Percentiles rank a stretch among this genome's conserved stretches.
These are phyloP conservation scores for Sphaceloma murrayae DNA, from an alignment of 2,329 filamentous ascomycete genomes.

Conservation along the genomic window DNA sequence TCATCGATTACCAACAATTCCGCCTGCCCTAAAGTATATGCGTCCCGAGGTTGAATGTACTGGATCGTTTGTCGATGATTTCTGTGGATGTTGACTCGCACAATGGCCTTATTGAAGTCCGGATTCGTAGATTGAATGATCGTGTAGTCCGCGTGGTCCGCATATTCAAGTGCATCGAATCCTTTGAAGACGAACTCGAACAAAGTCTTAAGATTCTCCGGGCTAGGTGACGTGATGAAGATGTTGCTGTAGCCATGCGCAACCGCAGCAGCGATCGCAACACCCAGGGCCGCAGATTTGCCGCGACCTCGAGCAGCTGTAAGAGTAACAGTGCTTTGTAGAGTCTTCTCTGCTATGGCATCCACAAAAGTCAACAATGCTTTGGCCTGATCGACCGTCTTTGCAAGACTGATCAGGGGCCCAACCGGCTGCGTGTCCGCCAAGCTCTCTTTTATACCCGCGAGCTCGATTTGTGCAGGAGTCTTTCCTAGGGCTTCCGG, in stretches of 20 bases:
- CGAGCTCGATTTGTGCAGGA: constrained; percentile 63
- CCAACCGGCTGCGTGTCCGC: constrained; percentile 80
- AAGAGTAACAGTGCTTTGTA: constrained; percentile 84
- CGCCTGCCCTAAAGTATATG: constrained; percentile 87
- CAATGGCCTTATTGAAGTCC: constrained; percentile 98
- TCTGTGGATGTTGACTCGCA: constrained; percentile 88
- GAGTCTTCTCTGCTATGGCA: constrained; percentile 88
- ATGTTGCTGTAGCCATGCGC: constrained; percentile 98
- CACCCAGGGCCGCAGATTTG: constrained; percentile 91
- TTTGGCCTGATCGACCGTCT: constrained; percentile 91
- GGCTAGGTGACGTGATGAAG: constrained; percentile 95
- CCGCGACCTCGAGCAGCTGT: constrained; percentile 91
- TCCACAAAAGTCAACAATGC: constrained; percentile 95
- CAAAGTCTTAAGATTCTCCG: constrained; percentile 95
- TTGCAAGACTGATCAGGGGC: constrained; percentile 71
- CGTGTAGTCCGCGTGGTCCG: constrained; percentile 93
- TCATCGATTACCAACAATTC: constrained; percentile 95
- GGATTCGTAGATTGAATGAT: constrained; percentile 98
- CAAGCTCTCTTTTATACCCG: constrained; percentile 76
- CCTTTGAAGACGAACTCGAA: constrained; percentile 99
- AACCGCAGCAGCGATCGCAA: constrained; percentile 86
- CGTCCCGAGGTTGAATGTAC: constrained; percentile 94
- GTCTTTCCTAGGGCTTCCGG: constrained; percentile 63
- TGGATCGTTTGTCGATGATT: constrained; percentile 96
- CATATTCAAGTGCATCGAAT: constrained; percentile 87